phyloP scores from a whole-genome alignment of 177 flowering plant genomes.

The Vitis hybrid region DNA sequence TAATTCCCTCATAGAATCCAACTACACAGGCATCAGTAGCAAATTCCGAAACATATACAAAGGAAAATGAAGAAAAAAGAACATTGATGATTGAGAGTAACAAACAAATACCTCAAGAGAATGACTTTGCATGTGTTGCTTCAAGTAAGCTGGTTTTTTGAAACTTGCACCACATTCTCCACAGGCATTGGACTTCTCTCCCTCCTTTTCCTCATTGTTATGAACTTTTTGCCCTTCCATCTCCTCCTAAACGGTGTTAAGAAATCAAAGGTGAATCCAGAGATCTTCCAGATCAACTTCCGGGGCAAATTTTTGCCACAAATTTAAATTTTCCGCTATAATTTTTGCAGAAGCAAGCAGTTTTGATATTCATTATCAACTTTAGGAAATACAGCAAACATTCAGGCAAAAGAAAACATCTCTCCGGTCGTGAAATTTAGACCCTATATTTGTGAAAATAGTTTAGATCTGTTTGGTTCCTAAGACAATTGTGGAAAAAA shows the following conservation, averaged over 20 bases:
- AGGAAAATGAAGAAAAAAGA: background rate
- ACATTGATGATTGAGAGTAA: background rate
- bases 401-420: too few relatives aligned
- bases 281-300: background rate
- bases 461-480: too few relatives aligned
- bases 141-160: conserved; percentile 75
- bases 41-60: background rate
- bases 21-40: too few relatives aligned
- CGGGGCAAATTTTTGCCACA: background rate
- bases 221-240: conserved; percentile 18
- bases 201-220: conserved; percentile 12
- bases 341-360: too few relatives aligned
- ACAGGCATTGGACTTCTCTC: conserved; percentile 40
- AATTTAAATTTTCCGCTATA: too few relatives aligned
- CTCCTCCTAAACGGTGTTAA: conserved; percentile 36
- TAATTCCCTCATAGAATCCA: too few relatives aligned
- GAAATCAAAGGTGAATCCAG: background rate
- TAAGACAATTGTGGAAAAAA: too few relatives aligned
- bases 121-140: conserved; percentile 86
- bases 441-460: too few relatives aligned
- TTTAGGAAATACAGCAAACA: too few relatives aligned
- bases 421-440: too few relatives aligned
- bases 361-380: too few relatives aligned
- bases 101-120: conserved; percentile 60
- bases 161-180: conserved; percentile 74